phyloP scores from a whole-genome alignment of 2,329 filamentous ascomycete genomes.

The Madurella fahalii region DNA sequence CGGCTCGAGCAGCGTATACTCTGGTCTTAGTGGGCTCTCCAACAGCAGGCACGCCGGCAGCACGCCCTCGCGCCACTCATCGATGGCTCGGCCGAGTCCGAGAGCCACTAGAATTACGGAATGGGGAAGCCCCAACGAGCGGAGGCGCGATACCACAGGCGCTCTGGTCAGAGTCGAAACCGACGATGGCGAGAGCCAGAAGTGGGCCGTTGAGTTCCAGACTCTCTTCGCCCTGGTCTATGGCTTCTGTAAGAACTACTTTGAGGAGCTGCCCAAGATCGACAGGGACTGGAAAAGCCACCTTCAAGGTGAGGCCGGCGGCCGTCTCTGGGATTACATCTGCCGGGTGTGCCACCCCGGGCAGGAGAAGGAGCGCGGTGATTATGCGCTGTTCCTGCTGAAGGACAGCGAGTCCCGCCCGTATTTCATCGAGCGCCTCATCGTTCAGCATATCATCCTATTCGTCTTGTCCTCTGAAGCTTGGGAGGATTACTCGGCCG shows the following conservation, averaged over 20 bases:
- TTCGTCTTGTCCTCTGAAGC: slow-evolving; percentile 33
- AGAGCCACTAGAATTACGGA: background rate
- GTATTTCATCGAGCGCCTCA: slow-evolving; percentile 37
- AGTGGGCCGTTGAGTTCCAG: slow-evolving; percentile 13
- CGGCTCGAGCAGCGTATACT: background rate
- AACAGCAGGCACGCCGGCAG: background rate
- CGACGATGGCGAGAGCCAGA: background rate
- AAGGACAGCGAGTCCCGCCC: slow-evolving; percentile 29
- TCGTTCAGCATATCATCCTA: slow-evolving; percentile 35
- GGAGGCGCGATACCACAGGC: background rate
- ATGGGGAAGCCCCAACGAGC: slow-evolving; percentile 10
- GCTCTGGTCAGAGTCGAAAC: background rate
- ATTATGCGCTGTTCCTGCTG: slow-evolving; percentile 33
- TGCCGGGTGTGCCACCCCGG: slow-evolving; percentile 30
- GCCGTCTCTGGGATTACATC: slow-evolving; percentile 36
- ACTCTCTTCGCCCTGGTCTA: slow-evolving; percentile 14
- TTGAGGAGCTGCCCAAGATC: background rate
- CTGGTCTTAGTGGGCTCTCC: background rate
- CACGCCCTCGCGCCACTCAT: background rate
- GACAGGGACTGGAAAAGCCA: slow-evolving; percentile 17
- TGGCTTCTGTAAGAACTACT: slow-evolving; percentile 28
- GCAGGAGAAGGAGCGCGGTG: slow-evolving; percentile 26
- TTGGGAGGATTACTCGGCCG: slow-evolving; percentile 32
- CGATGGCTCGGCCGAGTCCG: background rate
- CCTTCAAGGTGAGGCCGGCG: slow-evolving; percentile 19